A percentile compares a stretch with the other conserved stretches of the same genome.
Conservation (phyloP, 306 rosid species). For the Fragaria vesca region DNA sequence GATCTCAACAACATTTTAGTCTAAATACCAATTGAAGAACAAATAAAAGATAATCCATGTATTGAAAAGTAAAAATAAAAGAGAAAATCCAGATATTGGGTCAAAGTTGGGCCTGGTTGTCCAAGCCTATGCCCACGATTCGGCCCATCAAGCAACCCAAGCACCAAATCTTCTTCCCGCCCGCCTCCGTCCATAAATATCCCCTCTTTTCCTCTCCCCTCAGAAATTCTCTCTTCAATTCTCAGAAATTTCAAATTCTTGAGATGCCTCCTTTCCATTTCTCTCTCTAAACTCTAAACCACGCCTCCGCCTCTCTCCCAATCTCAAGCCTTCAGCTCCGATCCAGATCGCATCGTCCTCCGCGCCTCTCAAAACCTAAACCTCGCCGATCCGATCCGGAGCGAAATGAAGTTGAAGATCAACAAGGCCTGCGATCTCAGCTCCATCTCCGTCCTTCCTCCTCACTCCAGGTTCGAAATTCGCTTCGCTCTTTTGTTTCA, state of each 20-base stretch:
- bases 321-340: constrained; percentile 7
- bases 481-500: background rate
- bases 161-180: constrained; percentile 17
- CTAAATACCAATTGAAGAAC: too few relatives aligned
- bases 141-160: background rate
- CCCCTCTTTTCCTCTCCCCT: background rate
- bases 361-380: background rate
- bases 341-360: background rate
- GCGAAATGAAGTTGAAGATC: constrained; percentile 62
- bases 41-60: too few relatives aligned
- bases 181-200: constrained; percentile 11
- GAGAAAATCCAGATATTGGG: background rate
- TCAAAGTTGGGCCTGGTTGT: background rate
- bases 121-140: background rate
- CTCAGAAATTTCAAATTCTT: constrained; percentile 6
- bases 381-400: constrained; percentile 10
- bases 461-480: constrained; percentile 47
- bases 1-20: too few relatives aligned
- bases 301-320: constrained; percentile 1
- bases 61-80: too few relatives aligned
- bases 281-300: constrained; percentile 18
- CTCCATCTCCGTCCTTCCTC: constrained; percentile 92
- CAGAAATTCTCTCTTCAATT: background rate
- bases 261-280: background rate
- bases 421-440: constrained; percentile 85